Conservation (phyloP, 2,329 filamentous ascomycete genomes). For the Nigrograna mackinnonii region DNA sequence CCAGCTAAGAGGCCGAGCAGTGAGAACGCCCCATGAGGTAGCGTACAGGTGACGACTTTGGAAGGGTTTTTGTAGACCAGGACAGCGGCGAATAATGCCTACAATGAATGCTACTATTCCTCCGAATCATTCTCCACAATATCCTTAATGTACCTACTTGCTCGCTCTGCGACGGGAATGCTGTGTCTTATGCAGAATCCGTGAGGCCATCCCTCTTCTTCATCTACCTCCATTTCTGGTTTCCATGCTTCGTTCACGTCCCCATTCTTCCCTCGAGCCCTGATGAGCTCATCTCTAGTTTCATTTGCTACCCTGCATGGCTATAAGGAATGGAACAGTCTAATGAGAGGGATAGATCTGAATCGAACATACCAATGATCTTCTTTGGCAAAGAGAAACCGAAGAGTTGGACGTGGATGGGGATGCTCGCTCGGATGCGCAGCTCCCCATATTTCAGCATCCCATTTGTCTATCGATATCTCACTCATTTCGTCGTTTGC, state of each 20-base stretch:
- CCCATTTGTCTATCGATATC: slow-evolving; percentile 62
- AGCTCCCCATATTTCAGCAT: slow-evolving; percentile 62
- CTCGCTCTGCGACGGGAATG: slow-evolving; percentile 55
- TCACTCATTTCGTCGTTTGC: slow-evolving; percentile 60
- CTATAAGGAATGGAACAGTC: no score
- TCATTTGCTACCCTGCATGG: slow-evolving; percentile 54
- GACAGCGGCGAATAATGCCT: no score
- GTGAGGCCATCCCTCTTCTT: slow-evolving; percentile 58
- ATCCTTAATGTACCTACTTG: slow-evolving; percentile 51
- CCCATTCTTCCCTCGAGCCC: slow-evolving; percentile 38
- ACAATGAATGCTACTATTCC: neutral
- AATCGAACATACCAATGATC: slow-evolving; percentile 54
- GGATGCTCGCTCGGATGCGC: slow-evolving; percentile 26
- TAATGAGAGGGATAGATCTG: no score
- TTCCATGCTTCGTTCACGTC: slow-evolving; percentile 40
- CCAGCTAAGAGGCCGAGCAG: no score
- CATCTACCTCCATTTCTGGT: slow-evolving; percentile 60
- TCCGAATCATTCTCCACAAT: slow-evolving; percentile 35
- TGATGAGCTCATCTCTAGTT: slow-evolving; percentile 60
- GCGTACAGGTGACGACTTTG: no score
- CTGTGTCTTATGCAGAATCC: slow-evolving; percentile 60
- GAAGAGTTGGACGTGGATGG: slow-evolving; percentile 49
- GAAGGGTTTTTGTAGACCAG: no score
- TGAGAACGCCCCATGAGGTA: no score
- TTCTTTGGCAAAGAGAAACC: slow-evolving; percentile 62